Evolutionary conservation across 164 flowering plant species (phyloP).

Genomic region (Umbilicus rupestris): DNA sequence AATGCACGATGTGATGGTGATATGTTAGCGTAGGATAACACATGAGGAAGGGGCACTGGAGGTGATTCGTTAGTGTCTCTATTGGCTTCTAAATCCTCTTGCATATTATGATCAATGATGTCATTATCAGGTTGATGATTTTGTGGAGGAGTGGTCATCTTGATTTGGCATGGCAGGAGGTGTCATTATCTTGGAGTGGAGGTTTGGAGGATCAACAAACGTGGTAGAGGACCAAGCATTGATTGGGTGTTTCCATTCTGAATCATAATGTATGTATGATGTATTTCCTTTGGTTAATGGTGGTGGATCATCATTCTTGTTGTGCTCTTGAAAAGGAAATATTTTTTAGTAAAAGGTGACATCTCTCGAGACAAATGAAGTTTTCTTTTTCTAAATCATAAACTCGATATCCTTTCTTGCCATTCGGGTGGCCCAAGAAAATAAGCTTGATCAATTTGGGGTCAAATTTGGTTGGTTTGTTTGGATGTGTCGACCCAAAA

Average conservation of each 20-base stretch:
- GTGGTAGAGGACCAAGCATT: no score
- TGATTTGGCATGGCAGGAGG: no score
- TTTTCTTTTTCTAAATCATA: background rate
- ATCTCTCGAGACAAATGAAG: background rate
- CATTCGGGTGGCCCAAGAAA: background rate
- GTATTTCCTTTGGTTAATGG: background rate
- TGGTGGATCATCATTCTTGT: background rate
- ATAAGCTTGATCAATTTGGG: background rate
- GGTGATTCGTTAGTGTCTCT: background rate
- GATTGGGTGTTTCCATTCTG: no score
- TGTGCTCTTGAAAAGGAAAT: background rate
- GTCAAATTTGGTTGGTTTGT: slow-evolving; percentile 1
- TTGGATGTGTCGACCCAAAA: background rate
- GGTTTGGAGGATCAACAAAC: no score
- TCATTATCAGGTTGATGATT: no score
- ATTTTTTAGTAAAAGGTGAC: background rate
- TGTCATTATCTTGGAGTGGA: no score
- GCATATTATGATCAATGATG: no score
- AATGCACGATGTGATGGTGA: background rate
- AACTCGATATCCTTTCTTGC: background rate
- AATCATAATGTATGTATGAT: background rate
- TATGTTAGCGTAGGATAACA: background rate
- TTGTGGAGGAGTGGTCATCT: no score
- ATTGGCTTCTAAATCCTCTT: no score
- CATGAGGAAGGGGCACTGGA: background rate